These are phyloP conservation scores for Halophytophthora polymorphica DNA, from an alignment of 352 stramenopile species.

Conservation along the genomic window DNA sequence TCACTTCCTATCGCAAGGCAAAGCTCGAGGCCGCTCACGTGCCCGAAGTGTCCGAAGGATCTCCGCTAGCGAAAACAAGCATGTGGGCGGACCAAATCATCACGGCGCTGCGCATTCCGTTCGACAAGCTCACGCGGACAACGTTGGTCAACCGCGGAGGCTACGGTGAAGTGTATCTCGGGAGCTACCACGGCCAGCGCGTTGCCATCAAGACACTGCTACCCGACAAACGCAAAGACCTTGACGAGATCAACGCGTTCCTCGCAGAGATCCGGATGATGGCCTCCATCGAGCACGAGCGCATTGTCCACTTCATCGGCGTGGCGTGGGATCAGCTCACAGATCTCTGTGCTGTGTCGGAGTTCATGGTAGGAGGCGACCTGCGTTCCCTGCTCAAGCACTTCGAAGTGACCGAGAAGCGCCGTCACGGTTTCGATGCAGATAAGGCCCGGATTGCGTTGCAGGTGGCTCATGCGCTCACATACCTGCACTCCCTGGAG, in stretches of 20 bases:
- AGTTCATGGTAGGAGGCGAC: conserved; percentile 26
- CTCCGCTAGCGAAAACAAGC: neutral
- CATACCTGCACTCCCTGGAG: conserved; percentile 8
- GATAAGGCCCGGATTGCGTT: conserved; percentile 9
- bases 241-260: conserved; percentile 14
- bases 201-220: conserved; percentile 23
- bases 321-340: conserved; percentile 21
- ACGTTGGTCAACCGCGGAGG: conserved; percentile 10
- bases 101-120: conserved; percentile 6
- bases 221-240: conserved; percentile 4
- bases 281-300: conserved; percentile 13
- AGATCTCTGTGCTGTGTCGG: conserved; percentile 22
- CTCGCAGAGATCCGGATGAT: conserved; percentile 22
- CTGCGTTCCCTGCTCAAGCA: conserved; percentile 13
- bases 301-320: conserved; percentile 21
- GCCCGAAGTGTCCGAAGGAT: neutral
- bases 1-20: neutral
- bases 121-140: conserved; percentile 5
- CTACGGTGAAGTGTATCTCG: conserved; percentile 25
- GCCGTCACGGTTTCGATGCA: conserved; percentile 2
- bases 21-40: neutral
- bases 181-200: conserved; percentile 10
- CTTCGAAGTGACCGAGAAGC: conserved; percentile 1
- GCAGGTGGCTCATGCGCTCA: conserved; percentile 9
- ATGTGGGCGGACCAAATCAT: conserved; percentile 1